Evolutionary conservation across 2,329 filamentous ascomycete species (phyloP), one percentile per base, ranked within the genome.

Genomic region (Colletotrichum caudatum): DNA sequence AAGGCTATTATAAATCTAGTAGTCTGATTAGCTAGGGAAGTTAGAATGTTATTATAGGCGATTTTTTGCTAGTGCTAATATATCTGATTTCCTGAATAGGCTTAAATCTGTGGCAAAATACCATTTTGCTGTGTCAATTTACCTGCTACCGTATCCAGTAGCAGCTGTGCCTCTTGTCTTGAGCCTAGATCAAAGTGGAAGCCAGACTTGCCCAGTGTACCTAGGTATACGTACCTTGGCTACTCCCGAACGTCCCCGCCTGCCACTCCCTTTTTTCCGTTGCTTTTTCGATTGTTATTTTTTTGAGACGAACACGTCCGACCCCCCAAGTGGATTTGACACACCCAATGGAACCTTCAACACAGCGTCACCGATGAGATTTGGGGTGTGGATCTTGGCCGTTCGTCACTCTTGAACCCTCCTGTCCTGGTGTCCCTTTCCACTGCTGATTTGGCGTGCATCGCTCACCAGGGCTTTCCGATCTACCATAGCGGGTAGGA

Each of bases 291-390:
- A 29, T 37, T 9, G 8, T 37, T 37, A 2, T 46, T 2, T 20
- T 56, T 53, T 37, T 46, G 51, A 71, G 68, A 63, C 58, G 51
- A 71, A 68, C 64, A 44, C 44, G 46, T 71, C 64, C 58, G 50
- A 62, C 56, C 64, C 64, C 11, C 5, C 51, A 39, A 44, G n/a
- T 56, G 53, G 29, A 33, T 33, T 56, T 20, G 18, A 29, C 26
- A 51, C 35, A n/a, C n/a, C n/a, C 53, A 20, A 44, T 26, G 23
- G 14, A 37, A 50, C 48, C 67, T 66, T 61, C 56, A 48, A 56
- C 46, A 66, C 48, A 70, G 66, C 67, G 54, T 66, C 48, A 39
- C 56, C 46, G 37, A 39, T 66, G 67, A 50, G 23, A 23, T 51
- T 26, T 62, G 48, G 35, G 58, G 37, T 20, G 35, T 41, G 59